A percentile compares a stretch with the other conserved stretches of the same genome.
Evolutionary conservation across 139 green algal species (phyloP).

Genomic region (Chlorella sp.): DNA sequence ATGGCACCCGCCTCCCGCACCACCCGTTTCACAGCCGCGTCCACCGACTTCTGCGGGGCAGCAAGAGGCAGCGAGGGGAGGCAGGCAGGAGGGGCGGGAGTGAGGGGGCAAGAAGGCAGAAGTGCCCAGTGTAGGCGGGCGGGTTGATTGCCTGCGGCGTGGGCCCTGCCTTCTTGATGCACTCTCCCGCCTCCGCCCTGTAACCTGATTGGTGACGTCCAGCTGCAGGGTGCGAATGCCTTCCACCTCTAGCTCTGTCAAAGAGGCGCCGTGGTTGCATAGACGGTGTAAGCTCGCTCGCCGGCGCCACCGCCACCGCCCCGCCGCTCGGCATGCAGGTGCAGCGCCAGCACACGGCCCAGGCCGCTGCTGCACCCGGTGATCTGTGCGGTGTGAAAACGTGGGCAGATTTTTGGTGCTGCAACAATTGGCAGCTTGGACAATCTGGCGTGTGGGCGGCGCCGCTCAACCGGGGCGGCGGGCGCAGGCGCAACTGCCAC

Average conservation of each 20-base stretch:
- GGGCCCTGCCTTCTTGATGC: neutral
- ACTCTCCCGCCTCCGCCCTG: neutral
- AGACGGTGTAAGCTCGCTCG: slow-evolving; percentile 28
- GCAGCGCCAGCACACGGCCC: slow-evolving; percentile 52
- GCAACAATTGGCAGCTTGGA: neutral
- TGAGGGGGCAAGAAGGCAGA: neutral
- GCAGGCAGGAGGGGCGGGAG: neutral
- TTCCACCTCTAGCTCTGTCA: slow-evolving; percentile 33
- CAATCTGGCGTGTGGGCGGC: neutral
- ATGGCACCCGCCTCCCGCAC: slow-evolving; percentile 40
- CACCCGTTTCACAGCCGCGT: slow-evolving; percentile 33
- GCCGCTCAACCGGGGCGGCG: too few species aligned
- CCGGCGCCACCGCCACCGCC: neutral
- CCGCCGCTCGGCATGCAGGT: slow-evolving; percentile 25
- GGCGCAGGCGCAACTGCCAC: too few species aligned
- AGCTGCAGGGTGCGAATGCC: slow-evolving; percentile 45
- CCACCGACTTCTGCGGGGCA: slow-evolving; percentile 34
- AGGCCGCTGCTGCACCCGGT: slow-evolving; percentile 65
- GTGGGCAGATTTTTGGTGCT: too few species aligned
- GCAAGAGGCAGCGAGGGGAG: neutral
- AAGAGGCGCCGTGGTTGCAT: slow-evolving; percentile 37
- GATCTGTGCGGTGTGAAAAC: slow-evolving; percentile 28
- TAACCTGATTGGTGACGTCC: slow-evolving; percentile 49
- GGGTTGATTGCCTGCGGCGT: too few species aligned
- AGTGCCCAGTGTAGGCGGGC: neutral